Evolutionary conservation across 305 asterid species (phyloP), one percentile per base, ranked within the genome.

Genomic region (Fraxinus baroniana): DNA sequence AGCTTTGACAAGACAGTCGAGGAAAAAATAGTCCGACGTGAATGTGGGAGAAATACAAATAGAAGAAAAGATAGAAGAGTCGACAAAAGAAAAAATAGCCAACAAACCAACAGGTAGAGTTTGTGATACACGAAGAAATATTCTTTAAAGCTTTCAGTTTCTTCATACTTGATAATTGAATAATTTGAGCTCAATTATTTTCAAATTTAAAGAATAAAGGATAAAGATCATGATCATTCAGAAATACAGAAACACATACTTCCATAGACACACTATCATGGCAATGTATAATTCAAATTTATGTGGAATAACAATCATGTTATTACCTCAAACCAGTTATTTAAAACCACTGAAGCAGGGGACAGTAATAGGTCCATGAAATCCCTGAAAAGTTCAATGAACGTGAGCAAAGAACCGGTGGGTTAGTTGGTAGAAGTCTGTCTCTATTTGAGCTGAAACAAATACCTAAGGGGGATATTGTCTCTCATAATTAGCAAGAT

Each of bases 281-380:
- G 77, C 10, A 20, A 26, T 39, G 64, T 35, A 73, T n/a, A 80
- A 76, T 57, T 32, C 52, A 76, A 39, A 75, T 4, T 15, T 39
- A 37, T 30, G 55, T 36, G 7, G n/a, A 37, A 55, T 36, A 82
- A n/a, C 17, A 18, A 32, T 32, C 20, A 15, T 78, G 62, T 73
- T 70, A 81, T 83, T 87, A 95, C 99, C 98, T 94, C 98, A 85
- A 95, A 95, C 99, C 98, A 95, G 82, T 91, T 94, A 87, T 95
- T 90, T 83, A 95, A 87, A 86, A 95, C 92, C 91, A 93, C 94
- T 15, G 99, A 92, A 79, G 98, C 97, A 78, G 98, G 99, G 76
- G 98, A 87, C 81, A 95, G 84, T 86, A 95, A 81, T 77, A 95
- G 96, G 82, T 95, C 97, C 92, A 92, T 81, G 88, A 94, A 93